These are phyloP conservation scores for Aureoboletus auriporus DNA, from an alignment of 768 basidiomycete genomes.

Conservation along the genomic window DNA sequence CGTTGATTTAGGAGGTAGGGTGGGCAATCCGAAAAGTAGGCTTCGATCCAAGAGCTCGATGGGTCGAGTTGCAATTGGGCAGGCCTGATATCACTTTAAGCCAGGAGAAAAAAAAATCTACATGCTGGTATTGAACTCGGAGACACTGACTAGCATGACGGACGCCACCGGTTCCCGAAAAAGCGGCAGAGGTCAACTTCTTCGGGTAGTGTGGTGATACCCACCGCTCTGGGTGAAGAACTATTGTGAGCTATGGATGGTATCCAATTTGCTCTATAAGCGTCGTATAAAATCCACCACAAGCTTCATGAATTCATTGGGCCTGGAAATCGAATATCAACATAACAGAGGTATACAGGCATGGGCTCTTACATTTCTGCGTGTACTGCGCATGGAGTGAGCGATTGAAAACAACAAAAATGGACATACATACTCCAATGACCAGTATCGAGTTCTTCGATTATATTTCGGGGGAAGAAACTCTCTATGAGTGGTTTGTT, in stretches of 20 bases:
- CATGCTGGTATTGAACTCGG: too few relatives aligned
- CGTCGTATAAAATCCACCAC: conserved; percentile 25
- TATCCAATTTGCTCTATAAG: conserved; percentile 11
- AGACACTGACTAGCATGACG: too few relatives aligned
- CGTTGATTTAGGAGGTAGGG: too few relatives aligned
- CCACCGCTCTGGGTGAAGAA: too few relatives aligned
- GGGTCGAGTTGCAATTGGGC: too few relatives aligned
- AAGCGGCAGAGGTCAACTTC: too few relatives aligned
- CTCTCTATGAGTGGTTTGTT: conserved; percentile 57
- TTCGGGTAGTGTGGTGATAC: too few relatives aligned
- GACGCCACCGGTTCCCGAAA: too few relatives aligned
- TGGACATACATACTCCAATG: conserved; percentile 72
- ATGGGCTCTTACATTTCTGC: conserved; percentile 55
- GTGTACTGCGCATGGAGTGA: conserved; percentile 52
- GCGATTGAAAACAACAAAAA: neutral
- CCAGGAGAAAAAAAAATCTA: too few relatives aligned
- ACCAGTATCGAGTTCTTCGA: conserved; percentile 67
- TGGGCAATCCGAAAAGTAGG: too few relatives aligned
- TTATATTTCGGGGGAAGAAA: conserved; percentile 69
- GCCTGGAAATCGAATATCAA: conserved; percentile 29
- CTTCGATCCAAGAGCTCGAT: too few relatives aligned
- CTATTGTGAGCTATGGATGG: neutral
- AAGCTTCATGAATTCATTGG: conserved; percentile 52
- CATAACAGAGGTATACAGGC: neutral
- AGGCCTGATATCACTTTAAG: too few relatives aligned